These are phyloP conservation scores for Alopecurus myosuroides DNA, from an alignment of 176 grass and related monocot species.

Conservation along the genomic window DNA sequence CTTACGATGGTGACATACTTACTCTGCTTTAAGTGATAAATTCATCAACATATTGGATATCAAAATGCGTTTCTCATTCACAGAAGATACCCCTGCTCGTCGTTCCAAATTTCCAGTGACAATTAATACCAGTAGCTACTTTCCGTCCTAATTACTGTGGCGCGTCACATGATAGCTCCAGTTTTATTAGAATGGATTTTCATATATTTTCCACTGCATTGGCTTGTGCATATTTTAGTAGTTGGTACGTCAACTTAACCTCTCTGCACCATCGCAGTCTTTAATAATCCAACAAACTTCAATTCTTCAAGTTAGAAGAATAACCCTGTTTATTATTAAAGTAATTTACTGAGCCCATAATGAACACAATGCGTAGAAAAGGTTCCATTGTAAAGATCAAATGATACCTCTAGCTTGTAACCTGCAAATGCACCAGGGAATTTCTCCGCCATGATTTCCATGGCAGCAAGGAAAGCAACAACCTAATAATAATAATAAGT, in stretches of 20 bases:
- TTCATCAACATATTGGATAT: background rate
- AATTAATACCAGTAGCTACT: background rate
- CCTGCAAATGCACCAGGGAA: constrained; percentile 91
- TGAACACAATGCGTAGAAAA: background rate
- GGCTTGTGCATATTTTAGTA: background rate
- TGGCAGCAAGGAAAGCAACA: constrained; percentile 94
- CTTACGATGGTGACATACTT: background rate
- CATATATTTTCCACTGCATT: background rate
- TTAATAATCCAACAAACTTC: background rate
- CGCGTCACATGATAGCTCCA: background rate
- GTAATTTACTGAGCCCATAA: background rate
- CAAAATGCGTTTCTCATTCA: background rate
- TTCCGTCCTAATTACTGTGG: background rate
- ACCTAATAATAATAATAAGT: constrained; percentile 58
- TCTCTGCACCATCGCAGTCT: background rate
- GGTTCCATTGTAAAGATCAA: background rate
- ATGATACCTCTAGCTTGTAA: constrained; percentile 75
- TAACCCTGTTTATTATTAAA: background rate
- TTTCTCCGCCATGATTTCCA: constrained; percentile 90
- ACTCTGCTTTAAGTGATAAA: background rate
- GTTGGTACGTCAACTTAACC: background rate
- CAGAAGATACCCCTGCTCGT: background rate
- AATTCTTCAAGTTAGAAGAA: background rate
- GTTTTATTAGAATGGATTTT: background rate
- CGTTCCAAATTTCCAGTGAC: background rate